Evolutionary conservation across 179 eudicot genomes (phyloP), one percentile per base, ranked within the genome.

Genomic region (Vitellaria paradoxa): DNA sequence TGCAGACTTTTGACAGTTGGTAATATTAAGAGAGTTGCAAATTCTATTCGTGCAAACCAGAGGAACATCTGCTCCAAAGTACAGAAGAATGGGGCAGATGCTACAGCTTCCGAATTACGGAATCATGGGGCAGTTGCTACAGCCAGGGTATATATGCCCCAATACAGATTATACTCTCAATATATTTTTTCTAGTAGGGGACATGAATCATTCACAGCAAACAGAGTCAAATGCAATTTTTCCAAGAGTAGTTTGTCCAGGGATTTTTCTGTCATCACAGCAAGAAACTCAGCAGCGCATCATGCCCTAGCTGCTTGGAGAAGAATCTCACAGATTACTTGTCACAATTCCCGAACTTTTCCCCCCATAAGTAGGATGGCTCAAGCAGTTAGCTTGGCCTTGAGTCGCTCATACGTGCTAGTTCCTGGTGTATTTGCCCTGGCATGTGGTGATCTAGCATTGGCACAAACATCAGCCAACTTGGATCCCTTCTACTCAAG

Each of bases 311-410:
- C 77, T 85, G 89, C 92, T 80, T 93, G 97, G 97, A 93, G 75
- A 81, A 85, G 85, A 64, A 69, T 96, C 65, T 84, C 86, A 8
- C 86, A 79, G 18, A 67, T 56, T 37, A 75, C 77, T 74, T 72
- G 79, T 56, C 78, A 76, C 70, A 82, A 82, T 59, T 73, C 57
- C 73, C 74, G 76, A 73, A 63, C 81, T 24, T 68, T 59, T 78
- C 65, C 85, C 30, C 79, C 85, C 49, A 79, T 95, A 70, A 83
- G 84, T 65, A 86, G 85, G 80, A 76, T 88, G 76, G 95, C 94
- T 70, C 93, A 89, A 83, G 93, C 93, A 72, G 88, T 92, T 60
- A 90, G 91, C 84, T 88, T 96, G 77, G 97, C 97, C 53, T 86
- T 92, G 78, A 86, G 86, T 69, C 89, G 89, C 61, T 91, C 93